Evolutionary conservation across 257 asterid genomes (phyloP), one percentile per base, ranked within the genome.

Genomic region (Rauvolfia tetraphylla): DNA sequence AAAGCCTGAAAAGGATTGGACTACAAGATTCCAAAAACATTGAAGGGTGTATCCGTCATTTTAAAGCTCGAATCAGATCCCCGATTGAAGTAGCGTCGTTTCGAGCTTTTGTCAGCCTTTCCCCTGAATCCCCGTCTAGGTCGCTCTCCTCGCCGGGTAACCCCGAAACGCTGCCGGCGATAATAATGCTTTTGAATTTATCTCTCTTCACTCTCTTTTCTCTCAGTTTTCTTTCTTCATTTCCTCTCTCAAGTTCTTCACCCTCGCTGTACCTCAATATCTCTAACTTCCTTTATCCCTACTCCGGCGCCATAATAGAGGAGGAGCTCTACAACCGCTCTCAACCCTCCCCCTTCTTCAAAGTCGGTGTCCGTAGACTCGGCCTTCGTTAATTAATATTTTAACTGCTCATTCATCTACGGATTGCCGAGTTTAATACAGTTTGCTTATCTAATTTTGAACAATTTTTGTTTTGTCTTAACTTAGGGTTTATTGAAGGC

Each of bases 401-500:
- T 27, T 75, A 2, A 79, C 79, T 67, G 9, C 57, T 76, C 22
- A 2, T 11, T 23, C 11, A 68, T 33, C 44, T 29, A 58, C 29
- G 7, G 58, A 9, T 73, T 56, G 20, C 33, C 27, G 20, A 51
- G 9, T 51, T 73, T 12, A 29, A 4, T 22, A 23, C 41, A 49
- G 23, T 34, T 56, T 70, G 17, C 39, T 71, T 34, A 36, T 18
- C 57, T 13, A 54, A 56, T 17, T 29, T 48, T 46, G n/a, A 49
- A 70, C 36, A 71, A 13, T 77, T 29, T 71, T 51, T 54, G 56
- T 49, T 33, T 42, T 58, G 73, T 53, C 17, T 22, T 22, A 46
- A 48, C 75, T 15, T 76, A 90, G 93, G 89, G 80, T 59, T 89
- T 92, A 67, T 71, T 90, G 86, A 83, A 79, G 82, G 88, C 75